Evolutionary conservation across 108 stramenopile species (phyloP), one percentile per base, ranked within the genome.

Genomic region (Nitzschia putrida): DNA sequence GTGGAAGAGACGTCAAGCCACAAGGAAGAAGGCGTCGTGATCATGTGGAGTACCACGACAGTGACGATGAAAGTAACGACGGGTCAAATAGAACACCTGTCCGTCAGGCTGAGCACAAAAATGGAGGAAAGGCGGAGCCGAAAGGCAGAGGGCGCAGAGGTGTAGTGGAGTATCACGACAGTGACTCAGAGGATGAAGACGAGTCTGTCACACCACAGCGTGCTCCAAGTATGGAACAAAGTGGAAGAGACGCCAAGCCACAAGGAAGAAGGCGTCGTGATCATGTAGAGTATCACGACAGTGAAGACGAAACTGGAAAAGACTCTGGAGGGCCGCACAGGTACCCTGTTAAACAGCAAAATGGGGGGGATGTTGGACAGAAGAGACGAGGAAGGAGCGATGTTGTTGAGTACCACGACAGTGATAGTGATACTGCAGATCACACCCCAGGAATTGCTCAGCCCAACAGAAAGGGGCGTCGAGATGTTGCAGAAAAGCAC

Each of bases 401-500:
- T 6, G 6, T 18, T 49, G 47, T 49, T 18, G n/a, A 49, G n/a
- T 18, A 49, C 18, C n/a, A 49, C 3, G 14, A 49, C 6, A 49
- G 47, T 49, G n/a, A 49, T 5, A 18, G 18, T 18, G 47, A 49
- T 5, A 49, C 14, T 2, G 47, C 3, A 18, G n/a, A 18, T 2
- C 14, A 2, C 14, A 49, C 2, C 18, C 4, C 3, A 18, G 18
- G 18, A 16, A 18, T 49, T 49, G 47, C 6, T 49, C n/a, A 18
- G 6, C n/a, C 14, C 1, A 18, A 49, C 47, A 18, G 18, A 16
- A 18, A 49, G n/a, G 18, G 14, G 14, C 57, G 50, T 44, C 16
- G 41, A 71, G 59, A 53, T 38, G n/a, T 11, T 40, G 56, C 34
- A 24, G 59, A 71, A 29, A 51, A 57, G 22, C 8, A 45, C 8